phyloP scores from a whole-genome alignment of 345 rosid genomes.

The Raphanus raphanistrum region DNA sequence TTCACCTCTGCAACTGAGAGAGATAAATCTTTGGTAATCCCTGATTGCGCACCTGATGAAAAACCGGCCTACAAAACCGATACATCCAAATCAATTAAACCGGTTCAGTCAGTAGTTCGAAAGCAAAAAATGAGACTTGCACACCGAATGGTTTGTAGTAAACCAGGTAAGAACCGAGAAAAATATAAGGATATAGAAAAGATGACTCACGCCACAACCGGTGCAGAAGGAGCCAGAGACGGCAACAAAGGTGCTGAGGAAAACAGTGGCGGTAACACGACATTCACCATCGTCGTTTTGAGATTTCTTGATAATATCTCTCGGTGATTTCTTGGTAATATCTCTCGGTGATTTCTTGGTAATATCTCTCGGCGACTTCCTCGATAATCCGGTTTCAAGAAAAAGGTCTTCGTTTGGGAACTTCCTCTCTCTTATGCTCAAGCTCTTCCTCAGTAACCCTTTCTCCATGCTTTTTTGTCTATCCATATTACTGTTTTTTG shows the following conservation, averaged over 20 bases:
- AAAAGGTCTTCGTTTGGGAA: slow-evolving; percentile 27
- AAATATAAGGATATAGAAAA: not conserved
- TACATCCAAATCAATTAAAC: not conserved
- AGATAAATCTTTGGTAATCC: slow-evolving; percentile 46
- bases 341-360: not conserved
- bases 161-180: not conserved
- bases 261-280: slow-evolving; percentile 35
- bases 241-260: slow-evolving; percentile 52
- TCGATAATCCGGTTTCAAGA: slow-evolving; percentile 26
- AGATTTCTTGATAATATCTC: not conserved
- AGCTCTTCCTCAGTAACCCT: slow-evolving; percentile 38
- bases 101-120: not conserved
- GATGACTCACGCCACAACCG: slow-evolving; percentile 48
- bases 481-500: slow-evolving; percentile 1
- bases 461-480: slow-evolving; percentile 37
- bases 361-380: slow-evolving; percentile 24
- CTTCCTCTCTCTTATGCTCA: slow-evolving; percentile 33
- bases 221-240: slow-evolving; percentile 46
- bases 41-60: slow-evolving; percentile 49
- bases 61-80: slow-evolving; percentile 41
- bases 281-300: slow-evolving; percentile 35
- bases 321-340: not conserved
- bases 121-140: no score
- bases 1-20: slow-evolving; percentile 41
- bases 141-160: not conserved